phyloP scores from a whole-genome alignment of 2,329 filamentous ascomycete species.

The Zasmidium cellare region DNA sequence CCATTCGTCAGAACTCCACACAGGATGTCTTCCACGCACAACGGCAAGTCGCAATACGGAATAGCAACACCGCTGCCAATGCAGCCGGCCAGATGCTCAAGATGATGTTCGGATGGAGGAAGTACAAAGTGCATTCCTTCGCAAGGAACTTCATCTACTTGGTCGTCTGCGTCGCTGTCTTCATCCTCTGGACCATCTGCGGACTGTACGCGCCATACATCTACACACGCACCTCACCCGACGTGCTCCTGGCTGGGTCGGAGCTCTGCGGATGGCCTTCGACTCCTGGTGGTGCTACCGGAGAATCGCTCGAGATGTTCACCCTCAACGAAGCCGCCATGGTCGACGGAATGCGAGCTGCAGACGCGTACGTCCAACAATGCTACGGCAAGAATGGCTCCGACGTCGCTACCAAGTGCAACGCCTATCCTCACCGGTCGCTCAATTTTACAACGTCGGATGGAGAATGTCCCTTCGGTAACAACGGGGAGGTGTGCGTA shows the following conservation, averaged over 20 bases:
- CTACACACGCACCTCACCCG: not conserved
- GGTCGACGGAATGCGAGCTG: not conserved
- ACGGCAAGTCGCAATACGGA: not conserved
- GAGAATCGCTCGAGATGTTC: not conserved
- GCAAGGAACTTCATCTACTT: not conserved
- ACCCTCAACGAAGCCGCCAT: not conserved
- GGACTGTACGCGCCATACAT: constrained; percentile 2
- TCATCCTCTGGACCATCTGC: constrained; percentile 3
- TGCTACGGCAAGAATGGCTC: not conserved
- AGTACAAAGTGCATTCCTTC: not conserved
- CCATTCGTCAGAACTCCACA: not conserved
- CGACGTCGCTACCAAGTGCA: not conserved
- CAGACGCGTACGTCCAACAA: constrained; percentile 1
- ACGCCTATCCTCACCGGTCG: not conserved
- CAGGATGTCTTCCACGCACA: constrained; percentile 2
- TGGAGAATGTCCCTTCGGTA: not conserved
- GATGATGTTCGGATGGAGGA: not conserved
- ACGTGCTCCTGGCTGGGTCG: constrained; percentile 1
- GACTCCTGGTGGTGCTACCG: too few relatives aligned
- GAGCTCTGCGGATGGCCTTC: not conserved
- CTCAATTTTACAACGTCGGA: not conserved
- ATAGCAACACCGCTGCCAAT: not conserved
- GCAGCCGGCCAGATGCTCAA: not conserved
- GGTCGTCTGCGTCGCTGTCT: not conserved
- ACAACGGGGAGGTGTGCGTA: not conserved